Percentiles rank a stretch among this genome's conserved stretches.
Evolutionary conservation across 257 asterid genomes (phyloP).

Genomic region (Orobanche coerulescens): DNA sequence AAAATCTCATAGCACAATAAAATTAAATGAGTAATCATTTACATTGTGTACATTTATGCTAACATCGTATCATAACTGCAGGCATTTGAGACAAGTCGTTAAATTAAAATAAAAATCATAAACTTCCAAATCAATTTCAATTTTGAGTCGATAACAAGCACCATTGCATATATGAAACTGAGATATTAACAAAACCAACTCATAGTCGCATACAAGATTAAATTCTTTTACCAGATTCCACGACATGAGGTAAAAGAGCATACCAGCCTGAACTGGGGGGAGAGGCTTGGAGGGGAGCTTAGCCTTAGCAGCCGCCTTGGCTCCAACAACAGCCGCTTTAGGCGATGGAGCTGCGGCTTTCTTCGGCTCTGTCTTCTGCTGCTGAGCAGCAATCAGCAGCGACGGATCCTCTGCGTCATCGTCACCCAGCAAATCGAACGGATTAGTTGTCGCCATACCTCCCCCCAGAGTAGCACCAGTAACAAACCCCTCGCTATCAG

Average conservation of each 20-base stretch:
- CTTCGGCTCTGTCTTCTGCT: slow-evolving; percentile 48
- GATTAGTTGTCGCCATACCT: slow-evolving; percentile 71
- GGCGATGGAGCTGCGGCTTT: slow-evolving; percentile 32
- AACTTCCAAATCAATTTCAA: background rate
- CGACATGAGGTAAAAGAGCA: background rate
- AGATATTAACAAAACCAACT: background rate
- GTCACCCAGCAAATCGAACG: slow-evolving; percentile 81
- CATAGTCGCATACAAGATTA: background rate
- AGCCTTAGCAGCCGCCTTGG: slow-evolving; percentile 30
- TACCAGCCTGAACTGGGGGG: slow-evolving; percentile 75
- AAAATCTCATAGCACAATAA: background rate
- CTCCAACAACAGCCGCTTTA: slow-evolving; percentile 23
- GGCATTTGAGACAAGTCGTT: background rate
- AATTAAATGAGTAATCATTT: background rate
- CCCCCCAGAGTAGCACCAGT: slow-evolving; percentile 23
- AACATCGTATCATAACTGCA: too few species aligned
- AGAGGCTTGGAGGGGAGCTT: slow-evolving; percentile 75
- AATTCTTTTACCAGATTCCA: background rate
- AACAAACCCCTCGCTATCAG: slow-evolving; percentile 18
- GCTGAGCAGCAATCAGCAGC: slow-evolving; percentile 51
- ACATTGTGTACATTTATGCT: background rate
- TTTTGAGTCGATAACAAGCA: background rate
- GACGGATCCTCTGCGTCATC: slow-evolving; percentile 65
- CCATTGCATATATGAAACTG: background rate
- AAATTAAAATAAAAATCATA: background rate